Conservation (phyloP, 2,329 filamentous ascomycete genomes). For the Venturia aucupariae region DNA sequence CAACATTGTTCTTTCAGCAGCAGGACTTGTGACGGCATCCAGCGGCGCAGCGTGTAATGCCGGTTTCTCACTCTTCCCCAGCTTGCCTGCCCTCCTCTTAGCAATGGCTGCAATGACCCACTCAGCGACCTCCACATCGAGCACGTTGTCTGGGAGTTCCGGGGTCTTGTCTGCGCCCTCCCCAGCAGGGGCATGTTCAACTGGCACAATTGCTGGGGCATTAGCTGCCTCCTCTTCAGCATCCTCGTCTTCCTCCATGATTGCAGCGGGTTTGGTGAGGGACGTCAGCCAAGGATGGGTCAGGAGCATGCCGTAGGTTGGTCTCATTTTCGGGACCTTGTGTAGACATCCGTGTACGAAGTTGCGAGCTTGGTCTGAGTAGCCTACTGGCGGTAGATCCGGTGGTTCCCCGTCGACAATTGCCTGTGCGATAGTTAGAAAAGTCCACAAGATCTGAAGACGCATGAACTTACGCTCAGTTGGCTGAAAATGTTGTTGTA, state of each 20-base stretch:
- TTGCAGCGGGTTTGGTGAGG: slow-evolving; percentile 66
- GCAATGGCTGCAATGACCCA: slow-evolving; percentile 73
- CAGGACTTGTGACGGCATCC: slow-evolving; percentile 47
- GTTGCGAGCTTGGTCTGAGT: slow-evolving; percentile 68
- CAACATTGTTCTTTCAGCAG: neutral
- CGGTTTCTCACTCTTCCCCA: slow-evolving; percentile 53
- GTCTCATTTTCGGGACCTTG: slow-evolving; percentile 84
- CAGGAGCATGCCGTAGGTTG: slow-evolving; percentile 84
- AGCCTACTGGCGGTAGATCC: slow-evolving; percentile 68
- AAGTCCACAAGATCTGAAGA: neutral
- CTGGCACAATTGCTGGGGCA: slow-evolving; percentile 19
- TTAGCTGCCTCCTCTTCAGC: slow-evolving; percentile 19
- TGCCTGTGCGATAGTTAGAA: slow-evolving; percentile 49
- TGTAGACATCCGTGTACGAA: slow-evolving; percentile 87
- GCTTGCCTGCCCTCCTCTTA: slow-evolving; percentile 51
- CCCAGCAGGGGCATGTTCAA: neutral
- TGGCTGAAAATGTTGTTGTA: slow-evolving; percentile 99
- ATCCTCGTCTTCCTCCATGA: slow-evolving; percentile 58
- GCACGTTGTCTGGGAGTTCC: slow-evolving; percentile 28
- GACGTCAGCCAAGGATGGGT: slow-evolving; percentile 79
- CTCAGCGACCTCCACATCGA: slow-evolving; percentile 72
- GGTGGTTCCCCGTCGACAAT: slow-evolving; percentile 98
- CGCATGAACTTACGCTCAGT: slow-evolving; percentile 63
- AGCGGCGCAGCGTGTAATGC: slow-evolving; percentile 82
- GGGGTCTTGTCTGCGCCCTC: neutral